Base-by-base conservation (phyloP, 306 rosid genomes). In the Cercis canadensis region DNA sequence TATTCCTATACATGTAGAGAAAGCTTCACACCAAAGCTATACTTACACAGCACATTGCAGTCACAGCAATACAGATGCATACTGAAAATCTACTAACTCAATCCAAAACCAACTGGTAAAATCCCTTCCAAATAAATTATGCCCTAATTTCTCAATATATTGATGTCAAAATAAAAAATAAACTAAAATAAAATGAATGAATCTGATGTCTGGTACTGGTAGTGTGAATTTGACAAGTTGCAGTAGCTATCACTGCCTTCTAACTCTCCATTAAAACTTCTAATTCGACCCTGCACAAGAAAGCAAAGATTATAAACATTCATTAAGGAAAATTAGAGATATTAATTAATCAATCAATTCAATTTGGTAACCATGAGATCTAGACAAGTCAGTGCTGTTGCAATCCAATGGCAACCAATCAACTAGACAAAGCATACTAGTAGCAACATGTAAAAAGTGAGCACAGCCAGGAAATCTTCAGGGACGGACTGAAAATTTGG, bases 261-360 rank as follows among this genome's bases (percentile, higher is more conserved):
- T 43, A 16, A 49, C 50, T 62, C 68, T 33, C 55, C 53, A 31
- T 83, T 70, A 73, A 18, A 80, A 76, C 12, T 37, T 82, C 56
- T 81, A 57, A 43, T 58, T 52, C 29, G 51, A 62, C 66, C 85
- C 89, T 86, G 91, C 84, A 81, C 13, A 12, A 54, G 57, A 75
- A 66, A 57, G 46, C 18, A 74, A 66, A 65, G 50, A 58, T 65
- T 18, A 61, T 46, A 65, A 34, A 55, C 49, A 50, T 36, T 33
- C 13, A 62, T 61, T 15, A 55, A 44, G 16, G 68, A 41, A 56
- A 66, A 51, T 50, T 0, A 47, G 39, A 64, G 64, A 15, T 60
- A 15, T 65, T n/a, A n/a, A n/a, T n/a, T n/a, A n/a, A n/a, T n/a
- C n/a, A n/a, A n/a, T n/a, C n/a, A n/a, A n/a, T n/a, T n/a, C n/a